Conservation (phyloP, 495 filamentous ascomycete genomes). For the Aspergillus haitiensis region DNA sequence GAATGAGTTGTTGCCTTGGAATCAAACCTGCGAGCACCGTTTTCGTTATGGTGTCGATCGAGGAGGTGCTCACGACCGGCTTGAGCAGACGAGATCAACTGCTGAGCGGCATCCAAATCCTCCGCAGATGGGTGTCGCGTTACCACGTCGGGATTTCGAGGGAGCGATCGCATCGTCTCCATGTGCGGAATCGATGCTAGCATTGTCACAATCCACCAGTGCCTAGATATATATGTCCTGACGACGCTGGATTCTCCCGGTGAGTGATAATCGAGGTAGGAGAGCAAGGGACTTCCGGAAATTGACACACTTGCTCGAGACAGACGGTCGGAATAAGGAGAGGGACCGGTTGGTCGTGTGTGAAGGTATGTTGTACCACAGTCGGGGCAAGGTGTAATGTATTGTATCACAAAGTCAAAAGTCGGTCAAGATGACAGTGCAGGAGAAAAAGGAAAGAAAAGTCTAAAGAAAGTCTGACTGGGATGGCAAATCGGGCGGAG, state of each 20-base stretch:
- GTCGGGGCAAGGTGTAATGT: constrained; percentile 36
- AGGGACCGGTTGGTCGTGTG: constrained; percentile 22
- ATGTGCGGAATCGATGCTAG: constrained; percentile 44
- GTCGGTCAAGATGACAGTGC: constrained; percentile 43
- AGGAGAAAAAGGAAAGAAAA: constrained; percentile 30
- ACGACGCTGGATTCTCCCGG: constrained; percentile 2
- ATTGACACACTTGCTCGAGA: constrained; percentile 7
- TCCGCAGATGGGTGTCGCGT: constrained; percentile 47
- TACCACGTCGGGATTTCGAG: constrained; percentile 33
- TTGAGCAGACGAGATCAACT: constrained; percentile 48
- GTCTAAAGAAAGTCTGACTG: constrained; percentile 23
- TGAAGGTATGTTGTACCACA: constrained; percentile 40
- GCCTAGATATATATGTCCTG: constrained; percentile 1
- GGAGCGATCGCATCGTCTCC: constrained; percentile 44
- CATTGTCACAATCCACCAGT: constrained; percentile 31
- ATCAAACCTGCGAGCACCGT: constrained; percentile 20
- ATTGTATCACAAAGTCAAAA: constrained; percentile 46
- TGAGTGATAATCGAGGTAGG: constrained; percentile 7
- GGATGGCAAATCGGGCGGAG: constrained; percentile 23
- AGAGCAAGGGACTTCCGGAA: constrained; percentile 12
- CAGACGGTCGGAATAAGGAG: constrained; percentile 28
- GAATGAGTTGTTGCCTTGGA: constrained; percentile 3
- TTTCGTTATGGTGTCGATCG: constrained; percentile 32
- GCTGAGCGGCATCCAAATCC: constrained; percentile 49
- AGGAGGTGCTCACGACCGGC: constrained; percentile 43